Evolutionary conservation across 257 asterid genomes (phyloP), one percentile per base, ranked within the genome.

Genomic region (Orobanche coerulescens): DNA sequence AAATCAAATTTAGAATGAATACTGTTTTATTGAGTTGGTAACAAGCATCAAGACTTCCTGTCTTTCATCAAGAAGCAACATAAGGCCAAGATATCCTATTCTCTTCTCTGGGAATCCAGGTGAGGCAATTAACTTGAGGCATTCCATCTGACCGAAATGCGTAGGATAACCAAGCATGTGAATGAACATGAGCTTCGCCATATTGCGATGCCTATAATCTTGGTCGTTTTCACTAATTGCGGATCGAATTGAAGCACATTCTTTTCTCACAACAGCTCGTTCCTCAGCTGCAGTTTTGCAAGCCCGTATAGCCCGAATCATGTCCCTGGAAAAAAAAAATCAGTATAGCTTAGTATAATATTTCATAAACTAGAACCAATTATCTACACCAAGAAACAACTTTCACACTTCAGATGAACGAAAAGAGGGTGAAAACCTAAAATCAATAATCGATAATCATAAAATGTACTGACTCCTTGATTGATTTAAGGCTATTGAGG

Each of bases 111-210:
- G 95, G 71, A 90, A 87, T 68, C 95, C 97, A n/a, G 95, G 93
- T 67, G 90, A 81, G 57, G 97, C 97, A 62, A 90, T 90, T 70
- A 77, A 76, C 75, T 87, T 87, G 72, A 90, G 77, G 84, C 97
- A 90, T 73, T 90, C 95, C 97, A 90, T 90, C 82, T 90, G 97
- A 74, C 95, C 97, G 77, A 90, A 90, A 81, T 90, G 97, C 30
- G 97, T 90, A 15, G 95, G 95, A 72, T 87, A 87, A 59, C 97
- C 95, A 61, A 90, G 95, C 97, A 90, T 90, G 84, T 90, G 97
- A 77, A 90, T 84, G 71, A 84, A 90, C 97, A 87, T 90, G 73
- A 90, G 95, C 75, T 90, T 90, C 18, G 97, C 95, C 75, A 90
- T 76, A 73, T 90, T 90, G 16, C 95, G 94, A 75, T 87, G 97